A percentile compares a stretch with the other conserved stretches of the same genome.
These are phyloP conservation scores for Populus simonii DNA, from an alignment of 345 rosid species.

Conservation along the genomic window DNA sequence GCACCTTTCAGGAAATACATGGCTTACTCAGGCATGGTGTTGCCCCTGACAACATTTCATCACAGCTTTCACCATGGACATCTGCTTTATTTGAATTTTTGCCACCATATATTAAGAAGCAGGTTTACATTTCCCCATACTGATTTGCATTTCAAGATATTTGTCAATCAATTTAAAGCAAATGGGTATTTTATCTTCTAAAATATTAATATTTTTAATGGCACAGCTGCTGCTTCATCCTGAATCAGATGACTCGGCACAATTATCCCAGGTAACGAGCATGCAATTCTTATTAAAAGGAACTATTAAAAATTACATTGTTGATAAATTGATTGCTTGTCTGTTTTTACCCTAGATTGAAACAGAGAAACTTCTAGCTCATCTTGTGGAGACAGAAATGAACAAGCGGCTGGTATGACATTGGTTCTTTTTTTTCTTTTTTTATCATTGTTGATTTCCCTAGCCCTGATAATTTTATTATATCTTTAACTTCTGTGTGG, in stretches of 20 bases:
- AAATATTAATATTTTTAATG: conserved; percentile 32
- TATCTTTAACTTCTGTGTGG: background rate
- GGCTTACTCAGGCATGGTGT: conserved; percentile 68
- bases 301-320: conserved; percentile 7
- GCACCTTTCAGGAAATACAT: conserved; percentile 69
- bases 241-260: conserved; percentile 99
- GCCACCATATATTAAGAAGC: conserved; percentile 84
- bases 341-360: conserved; percentile 57
- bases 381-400: conserved; percentile 96
- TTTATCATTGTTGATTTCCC: background rate
- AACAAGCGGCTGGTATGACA: conserved; percentile 71
- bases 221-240: conserved; percentile 83
- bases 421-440: background rate
- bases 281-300: conserved; percentile 4
- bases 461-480: background rate
- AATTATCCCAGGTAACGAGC: conserved; percentile 82
- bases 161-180: conserved; percentile 4
- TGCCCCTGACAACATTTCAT: conserved; percentile 62
- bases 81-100: conserved; percentile 84
- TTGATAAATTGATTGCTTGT: conserved; percentile 19
- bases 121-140: conserved; percentile 49
- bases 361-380: conserved; percentile 93
- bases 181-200: conserved; percentile 4
- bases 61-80: conserved; percentile 98
- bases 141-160: background rate